Base-by-base conservation (phyloP, 2,329 filamentous ascomycete genomes). In the Xylariales sp. region DNA sequence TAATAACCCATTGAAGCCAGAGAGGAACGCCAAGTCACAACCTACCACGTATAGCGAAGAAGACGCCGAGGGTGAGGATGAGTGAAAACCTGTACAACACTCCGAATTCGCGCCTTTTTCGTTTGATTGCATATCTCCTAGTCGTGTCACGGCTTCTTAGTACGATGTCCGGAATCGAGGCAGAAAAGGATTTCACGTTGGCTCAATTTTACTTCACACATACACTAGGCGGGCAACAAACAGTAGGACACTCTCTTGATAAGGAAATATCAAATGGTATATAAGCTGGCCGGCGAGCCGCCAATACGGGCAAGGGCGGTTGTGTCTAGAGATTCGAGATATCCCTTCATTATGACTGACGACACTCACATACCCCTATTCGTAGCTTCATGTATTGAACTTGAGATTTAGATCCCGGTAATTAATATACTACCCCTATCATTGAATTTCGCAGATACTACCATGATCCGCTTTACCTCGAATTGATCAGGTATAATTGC, bases 51-150 rank as follows among this genome's bases (percentile, higher is more conserved):
- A 35, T 11, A 19, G 31, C 5, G 39, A 42, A 18, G 51, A 50
- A 21, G 57, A 60, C 36, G 56, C 57, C 38, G 55, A 58, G 14
- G 52, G 56, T 24, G 57, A 60, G 36, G 56, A 55, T n/a, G n/a
- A n/a, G n/a, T n/a, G n/a, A n/a, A n/a, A n/a, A 28, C 25, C 8
- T 28, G 25, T 28, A 28, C 25, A 28, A n/a, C 25, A n/a, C 25
- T n/a, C n/a, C n/a, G n/a, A n/a, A n/a, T n/a, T n/a, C n/a, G n/a
- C n/a, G n/a, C n/a, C n/a, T n/a, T n/a, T n/a, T n/a, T n/a, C n/a
- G n/a, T n/a, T n/a, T n/a, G n/a, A n/a, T n/a, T n/a, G n/a, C n/a
- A n/a, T n/a, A n/a, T n/a, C n/a, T n/a, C n/a, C n/a, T n/a, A n/a
- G n/a, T n/a, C n/a, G n/a, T n/a, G n/a, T n/a, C n/a, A n/a, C n/a